A percentile compares a stretch with the other conserved stretches of the same genome.
phyloP scores from a whole-genome alignment of 1,284 basidiomycete genomes.

The Ceratobasidium theobromae region DNA sequence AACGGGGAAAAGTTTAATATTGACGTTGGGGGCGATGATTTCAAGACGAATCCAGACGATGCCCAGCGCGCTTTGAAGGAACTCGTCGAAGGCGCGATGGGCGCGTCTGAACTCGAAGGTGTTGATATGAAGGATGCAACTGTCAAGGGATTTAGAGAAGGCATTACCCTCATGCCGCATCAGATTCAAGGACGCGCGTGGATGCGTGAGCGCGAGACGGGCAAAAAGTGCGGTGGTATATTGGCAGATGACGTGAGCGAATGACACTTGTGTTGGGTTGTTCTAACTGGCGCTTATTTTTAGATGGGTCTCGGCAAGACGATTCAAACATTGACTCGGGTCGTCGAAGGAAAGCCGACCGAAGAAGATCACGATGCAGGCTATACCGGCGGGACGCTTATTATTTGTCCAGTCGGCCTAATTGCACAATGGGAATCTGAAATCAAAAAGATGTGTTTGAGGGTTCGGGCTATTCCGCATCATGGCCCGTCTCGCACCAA shows the following conservation, averaged over 20 bases:
- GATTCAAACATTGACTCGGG: conserved; percentile 84
- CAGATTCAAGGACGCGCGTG: conserved; percentile 82
- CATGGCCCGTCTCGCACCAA: conserved; percentile 74
- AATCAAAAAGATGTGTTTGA: conserved; percentile 72
- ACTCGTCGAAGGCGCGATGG: conserved; percentile 47
- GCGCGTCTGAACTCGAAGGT: conserved; percentile 42
- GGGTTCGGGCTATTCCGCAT: conserved; percentile 74
- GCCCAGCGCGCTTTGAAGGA: conserved; percentile 54
- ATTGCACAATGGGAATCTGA: conserved; percentile 92
- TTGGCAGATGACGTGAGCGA: conserved; percentile 87
- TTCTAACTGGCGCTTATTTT: neutral
- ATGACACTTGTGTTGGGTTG: neutral
- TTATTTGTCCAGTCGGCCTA: conserved; percentile 80
- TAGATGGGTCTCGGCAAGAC: conserved; percentile 77
- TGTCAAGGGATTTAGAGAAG: conserved; percentile 71
- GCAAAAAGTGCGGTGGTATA: conserved; percentile 82
- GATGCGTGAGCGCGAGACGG: conserved; percentile 84
- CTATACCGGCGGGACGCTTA: conserved; percentile 51
- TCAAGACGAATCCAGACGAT: conserved; percentile 45
- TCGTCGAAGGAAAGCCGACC: conserved; percentile 72
- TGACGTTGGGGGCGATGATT: conserved; percentile 17
- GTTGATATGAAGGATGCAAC: conserved; percentile 63
- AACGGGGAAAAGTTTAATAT: conserved; percentile 19
- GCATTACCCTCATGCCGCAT: conserved; percentile 76
- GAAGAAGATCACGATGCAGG: conserved; percentile 71